These are phyloP conservation scores for Astrothelium macrocarpum DNA, from an alignment of 495 filamentous ascomycete genomes.

Conservation along the genomic window DNA sequence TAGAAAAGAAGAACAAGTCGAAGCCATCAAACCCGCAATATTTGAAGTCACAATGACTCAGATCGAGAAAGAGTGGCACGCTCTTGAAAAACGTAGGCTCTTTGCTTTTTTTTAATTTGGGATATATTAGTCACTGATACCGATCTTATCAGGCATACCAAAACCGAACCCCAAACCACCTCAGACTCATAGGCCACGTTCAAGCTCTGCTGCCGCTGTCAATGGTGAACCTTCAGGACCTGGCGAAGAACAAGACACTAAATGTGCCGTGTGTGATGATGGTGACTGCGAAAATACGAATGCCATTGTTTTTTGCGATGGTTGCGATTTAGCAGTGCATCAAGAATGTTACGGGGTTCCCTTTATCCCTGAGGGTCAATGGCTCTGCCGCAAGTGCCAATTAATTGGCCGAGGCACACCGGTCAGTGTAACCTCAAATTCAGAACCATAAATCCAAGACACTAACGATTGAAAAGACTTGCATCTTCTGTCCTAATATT, in stretches of 20 bases:
- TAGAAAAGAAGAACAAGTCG: constrained; percentile 59
- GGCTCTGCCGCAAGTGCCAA: constrained; percentile 95
- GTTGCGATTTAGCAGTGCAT: constrained; percentile 93
- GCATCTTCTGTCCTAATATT: constrained; percentile 95
- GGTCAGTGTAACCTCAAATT: constrained; percentile 39
- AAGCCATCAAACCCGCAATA: constrained; percentile 78
- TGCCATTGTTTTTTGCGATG: constrained; percentile 98
- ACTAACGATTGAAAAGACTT: constrained; percentile 47
- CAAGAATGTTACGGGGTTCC: constrained; percentile 99
- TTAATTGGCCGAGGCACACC: constrained; percentile 83
- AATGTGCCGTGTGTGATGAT: constrained; percentile 96
- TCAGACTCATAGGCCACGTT: constrained; percentile 79
- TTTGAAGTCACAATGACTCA: constrained; percentile 98
- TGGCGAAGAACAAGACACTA: constrained; percentile 92
- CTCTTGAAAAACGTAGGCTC: constrained; percentile 67
- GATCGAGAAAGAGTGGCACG: constrained; percentile 98
- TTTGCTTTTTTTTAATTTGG: constrained; percentile 1
- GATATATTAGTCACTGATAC: not conserved
- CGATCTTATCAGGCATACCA: constrained; percentile 51
- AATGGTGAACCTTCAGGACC: constrained; percentile 74
- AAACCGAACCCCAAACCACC: constrained; percentile 93
- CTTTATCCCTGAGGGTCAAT: constrained; percentile 97
- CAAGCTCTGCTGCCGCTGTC: constrained; percentile 83
- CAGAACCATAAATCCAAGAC: not conserved
- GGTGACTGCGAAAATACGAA: constrained; percentile 99